phyloP scores from a whole-genome alignment of 1,284 basidiomycete genomes.

The Trametes sp. region DNA sequence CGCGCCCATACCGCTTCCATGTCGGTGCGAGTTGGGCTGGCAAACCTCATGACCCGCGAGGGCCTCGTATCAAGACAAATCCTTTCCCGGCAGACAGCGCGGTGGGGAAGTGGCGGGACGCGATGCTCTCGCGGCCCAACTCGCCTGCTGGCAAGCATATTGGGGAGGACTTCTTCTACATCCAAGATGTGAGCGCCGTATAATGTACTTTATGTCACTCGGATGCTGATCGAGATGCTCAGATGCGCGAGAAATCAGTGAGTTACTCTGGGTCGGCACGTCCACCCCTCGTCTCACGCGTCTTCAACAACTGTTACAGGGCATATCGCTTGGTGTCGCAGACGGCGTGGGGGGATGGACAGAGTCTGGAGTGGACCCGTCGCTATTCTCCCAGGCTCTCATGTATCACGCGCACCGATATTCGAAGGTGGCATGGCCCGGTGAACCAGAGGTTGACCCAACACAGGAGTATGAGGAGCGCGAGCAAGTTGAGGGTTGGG shows the following conservation, averaged over 20 bases:
- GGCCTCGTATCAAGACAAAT: conserved; percentile 43
- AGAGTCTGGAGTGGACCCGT: conserved; percentile 84
- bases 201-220: not conserved
- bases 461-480: conserved; percentile 54
- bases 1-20: conserved; percentile 42
- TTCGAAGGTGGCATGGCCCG: conserved; percentile 75
- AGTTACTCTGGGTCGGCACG: conserved; percentile 42
- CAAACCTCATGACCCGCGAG: conserved; percentile 63
- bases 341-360: conserved; percentile 79
- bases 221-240: not conserved
- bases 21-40: conserved; percentile 82
- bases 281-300: conserved; percentile 13
- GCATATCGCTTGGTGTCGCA: conserved; percentile 77
- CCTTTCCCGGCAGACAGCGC: conserved; percentile 70
- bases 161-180: conserved; percentile 84
- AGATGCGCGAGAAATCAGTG: conserved; percentile 84
- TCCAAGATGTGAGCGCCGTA: conserved; percentile 65
- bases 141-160: conserved; percentile 53
- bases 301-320: conserved; percentile 50
- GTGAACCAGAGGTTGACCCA: conserved; percentile 66
- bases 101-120: conserved; percentile 79
- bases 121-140: conserved; percentile 58
- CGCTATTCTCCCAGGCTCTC: conserved; percentile 72
- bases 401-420: conserved; percentile 79
- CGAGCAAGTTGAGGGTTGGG: conserved; percentile 69